A percentile compares a stretch with the other conserved stretches of the same genome.
These are phyloP conservation scores for Colletotrichum gigasporum DNA, from an alignment of 2,329 filamentous ascomycete genomes.

Conservation along the genomic window DNA sequence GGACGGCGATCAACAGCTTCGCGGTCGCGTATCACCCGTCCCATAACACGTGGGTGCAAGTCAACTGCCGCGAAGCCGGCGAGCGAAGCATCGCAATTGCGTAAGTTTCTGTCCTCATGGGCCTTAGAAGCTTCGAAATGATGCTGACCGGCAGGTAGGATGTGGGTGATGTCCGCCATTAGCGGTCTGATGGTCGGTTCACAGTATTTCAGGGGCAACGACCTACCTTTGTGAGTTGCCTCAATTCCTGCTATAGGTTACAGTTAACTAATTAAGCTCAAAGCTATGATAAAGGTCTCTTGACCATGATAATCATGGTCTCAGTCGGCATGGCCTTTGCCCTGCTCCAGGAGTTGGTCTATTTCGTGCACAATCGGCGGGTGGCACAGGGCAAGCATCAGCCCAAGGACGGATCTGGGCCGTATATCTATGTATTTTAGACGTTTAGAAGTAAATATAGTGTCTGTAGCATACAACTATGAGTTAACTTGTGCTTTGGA, in stretches of 20 bases:
- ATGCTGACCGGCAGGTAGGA: conserved; percentile 29
- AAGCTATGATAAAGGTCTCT: conserved; percentile 53
- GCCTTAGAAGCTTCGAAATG: not conserved
- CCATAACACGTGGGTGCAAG: conserved; percentile 62
- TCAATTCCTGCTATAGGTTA: not conserved
- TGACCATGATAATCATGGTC: conserved; percentile 56
- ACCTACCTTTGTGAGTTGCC: conserved; percentile 49
- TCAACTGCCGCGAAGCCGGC: conserved; percentile 56
- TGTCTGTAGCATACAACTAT: too few relatives aligned
- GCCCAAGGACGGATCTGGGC: conserved; percentile 31
- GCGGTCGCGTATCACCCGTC: conserved; percentile 63
- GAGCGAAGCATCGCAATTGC: conserved; percentile 61
- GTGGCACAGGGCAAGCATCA: conserved; percentile 34
- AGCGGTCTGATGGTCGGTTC: conserved; percentile 60
- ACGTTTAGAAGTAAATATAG: not conserved
- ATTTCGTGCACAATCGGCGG: conserved; percentile 47
- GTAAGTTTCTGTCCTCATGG: conserved; percentile 38
- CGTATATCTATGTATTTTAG: conserved; percentile 30
- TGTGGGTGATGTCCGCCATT: conserved; percentile 62
- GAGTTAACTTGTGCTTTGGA: too few relatives aligned
- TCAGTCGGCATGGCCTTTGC: conserved; percentile 50
- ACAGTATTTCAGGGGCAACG: conserved; percentile 55
- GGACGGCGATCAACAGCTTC: conserved; percentile 60
- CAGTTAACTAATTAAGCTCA: not conserved
- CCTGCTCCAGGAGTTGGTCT: conserved; percentile 49